phyloP scores from a whole-genome alignment of 1,284 basidiomycete species.

The Ceratobasidium sp. region DNA sequence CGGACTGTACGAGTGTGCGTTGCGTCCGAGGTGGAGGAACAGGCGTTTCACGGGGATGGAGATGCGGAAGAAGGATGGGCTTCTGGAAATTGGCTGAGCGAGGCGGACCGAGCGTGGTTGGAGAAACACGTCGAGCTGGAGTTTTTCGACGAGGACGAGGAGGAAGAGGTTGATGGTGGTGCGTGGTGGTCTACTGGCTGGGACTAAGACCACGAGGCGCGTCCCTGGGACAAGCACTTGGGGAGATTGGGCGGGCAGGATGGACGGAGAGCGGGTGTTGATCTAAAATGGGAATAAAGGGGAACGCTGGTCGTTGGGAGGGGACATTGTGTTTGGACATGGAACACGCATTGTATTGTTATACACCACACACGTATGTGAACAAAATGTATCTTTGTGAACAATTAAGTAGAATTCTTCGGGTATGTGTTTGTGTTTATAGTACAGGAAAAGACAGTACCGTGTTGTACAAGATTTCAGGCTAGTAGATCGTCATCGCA shows the following conservation, averaged over 20 bases:
- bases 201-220: conserved; percentile 11
- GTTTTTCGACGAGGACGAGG: conserved; percentile 39
- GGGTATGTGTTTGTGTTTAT: too few species aligned
- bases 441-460: too few species aligned
- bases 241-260: neutral
- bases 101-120: conserved; percentile 29
- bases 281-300: too few species aligned
- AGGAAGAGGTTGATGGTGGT: conserved; percentile 38
- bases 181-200: conserved; percentile 39
- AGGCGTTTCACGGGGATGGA: neutral
- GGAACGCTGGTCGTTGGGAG: too few species aligned
- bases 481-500: too few species aligned
- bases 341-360: too few species aligned
- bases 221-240: neutral
- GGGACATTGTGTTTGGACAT: too few species aligned
- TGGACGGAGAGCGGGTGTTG: neutral
- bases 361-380: too few species aligned
- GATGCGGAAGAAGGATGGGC: neutral
- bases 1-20: conserved; percentile 32
- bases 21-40: neutral
- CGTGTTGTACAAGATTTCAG: too few species aligned
- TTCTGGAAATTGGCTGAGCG: conserved; percentile 16
- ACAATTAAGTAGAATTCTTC: too few species aligned
- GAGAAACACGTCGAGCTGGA: conserved; percentile 36
- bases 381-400: too few species aligned